Evolutionary conservation across 352 stramenopile genomes (phyloP).

Genomic region (Pythium dissimile): DNA sequence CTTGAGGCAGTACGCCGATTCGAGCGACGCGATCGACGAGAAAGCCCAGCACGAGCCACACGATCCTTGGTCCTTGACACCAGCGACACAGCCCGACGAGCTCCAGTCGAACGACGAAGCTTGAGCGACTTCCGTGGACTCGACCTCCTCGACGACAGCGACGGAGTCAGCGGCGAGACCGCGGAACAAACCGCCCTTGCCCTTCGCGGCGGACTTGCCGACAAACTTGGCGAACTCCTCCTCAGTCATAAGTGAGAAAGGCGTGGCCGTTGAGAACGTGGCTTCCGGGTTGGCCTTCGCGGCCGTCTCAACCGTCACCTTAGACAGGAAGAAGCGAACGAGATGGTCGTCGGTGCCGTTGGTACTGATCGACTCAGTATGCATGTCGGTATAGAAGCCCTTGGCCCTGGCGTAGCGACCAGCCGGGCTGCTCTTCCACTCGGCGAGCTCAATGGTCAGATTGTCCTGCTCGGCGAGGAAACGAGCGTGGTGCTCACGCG

Average conservation of each 20-base stretch:
- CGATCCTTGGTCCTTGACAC: slow-evolving; percentile 95
- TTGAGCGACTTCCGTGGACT: neutral
- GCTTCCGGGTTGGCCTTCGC: slow-evolving; percentile 51
- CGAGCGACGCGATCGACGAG: slow-evolving; percentile 88
- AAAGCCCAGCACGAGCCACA: slow-evolving; percentile 97
- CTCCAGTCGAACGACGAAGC: slow-evolving; percentile 42
- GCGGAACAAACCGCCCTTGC: slow-evolving; percentile 4
- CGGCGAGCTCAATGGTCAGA: slow-evolving; percentile 33
- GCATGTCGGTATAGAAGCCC: slow-evolving; percentile 23
- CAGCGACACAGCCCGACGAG: slow-evolving; percentile 44
- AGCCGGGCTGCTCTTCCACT: slow-evolving; percentile 45
- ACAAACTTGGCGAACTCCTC: slow-evolving; percentile 58
- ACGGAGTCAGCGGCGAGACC: neutral
- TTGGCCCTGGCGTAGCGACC: slow-evolving; percentile 41
- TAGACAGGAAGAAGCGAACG: slow-evolving; percentile 57
- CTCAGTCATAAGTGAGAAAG: slow-evolving; percentile 72
- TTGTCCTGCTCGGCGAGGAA: slow-evolving; percentile 38
- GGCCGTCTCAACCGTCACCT: slow-evolving; percentile 41
- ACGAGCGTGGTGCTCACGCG: slow-evolving; percentile 32
- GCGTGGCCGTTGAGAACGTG: slow-evolving; percentile 51
- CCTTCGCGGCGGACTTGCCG: slow-evolving; percentile 34
- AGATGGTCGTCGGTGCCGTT: slow-evolving; percentile 36
- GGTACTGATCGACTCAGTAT: neutral
- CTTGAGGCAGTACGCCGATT: slow-evolving; percentile 86
- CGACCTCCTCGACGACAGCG: slow-evolving; percentile 17